These are phyloP conservation scores for Solanum hybrid DNA, from an alignment of 305 asterid species.

Conservation along the genomic window DNA sequence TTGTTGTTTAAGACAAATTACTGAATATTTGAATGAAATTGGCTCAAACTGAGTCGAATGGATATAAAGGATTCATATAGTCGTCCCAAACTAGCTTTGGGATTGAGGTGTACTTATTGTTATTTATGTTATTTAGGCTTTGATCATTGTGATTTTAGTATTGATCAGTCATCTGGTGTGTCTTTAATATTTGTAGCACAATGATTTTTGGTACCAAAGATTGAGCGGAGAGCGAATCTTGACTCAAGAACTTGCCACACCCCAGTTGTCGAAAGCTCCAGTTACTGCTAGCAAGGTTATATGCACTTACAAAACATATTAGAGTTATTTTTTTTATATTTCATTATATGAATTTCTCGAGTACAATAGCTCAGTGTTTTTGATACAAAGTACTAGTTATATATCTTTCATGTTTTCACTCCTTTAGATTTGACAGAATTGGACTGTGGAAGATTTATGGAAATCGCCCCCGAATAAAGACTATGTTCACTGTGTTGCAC, in stretches of 20 bases:
- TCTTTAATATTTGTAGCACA: conserved; percentile 42
- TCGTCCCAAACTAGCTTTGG: too few relatives aligned
- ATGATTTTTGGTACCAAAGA: conserved; percentile 49
- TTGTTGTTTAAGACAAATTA: neutral
- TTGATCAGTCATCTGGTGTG: conserved; percentile 28
- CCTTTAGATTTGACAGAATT: conserved; percentile 43
- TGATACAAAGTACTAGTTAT: conserved; percentile 28
- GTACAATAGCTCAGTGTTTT: neutral
- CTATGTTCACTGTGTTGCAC: conserved; percentile 7
- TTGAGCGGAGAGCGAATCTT: conserved; percentile 47
- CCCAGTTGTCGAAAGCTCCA: conserved; percentile 32
- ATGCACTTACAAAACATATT: neutral
- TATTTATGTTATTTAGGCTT: neutral
- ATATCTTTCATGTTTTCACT: conserved; percentile 64
- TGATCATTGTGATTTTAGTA: neutral
- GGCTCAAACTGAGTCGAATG: too few relatives aligned
- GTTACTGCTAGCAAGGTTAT: conserved; percentile 43
- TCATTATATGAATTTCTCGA: neutral
- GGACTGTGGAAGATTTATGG: neutral
- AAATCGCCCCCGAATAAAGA: neutral
- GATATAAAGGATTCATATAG: too few relatives aligned
- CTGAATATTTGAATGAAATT: too few relatives aligned
- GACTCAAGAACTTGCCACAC: conserved; percentile 40
- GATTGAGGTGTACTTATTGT: neutral
- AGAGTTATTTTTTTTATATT: neutral